Evolutionary conservation across 163 green algal species (phyloP).

Genomic region (Scenedesmus sp.): DNA sequence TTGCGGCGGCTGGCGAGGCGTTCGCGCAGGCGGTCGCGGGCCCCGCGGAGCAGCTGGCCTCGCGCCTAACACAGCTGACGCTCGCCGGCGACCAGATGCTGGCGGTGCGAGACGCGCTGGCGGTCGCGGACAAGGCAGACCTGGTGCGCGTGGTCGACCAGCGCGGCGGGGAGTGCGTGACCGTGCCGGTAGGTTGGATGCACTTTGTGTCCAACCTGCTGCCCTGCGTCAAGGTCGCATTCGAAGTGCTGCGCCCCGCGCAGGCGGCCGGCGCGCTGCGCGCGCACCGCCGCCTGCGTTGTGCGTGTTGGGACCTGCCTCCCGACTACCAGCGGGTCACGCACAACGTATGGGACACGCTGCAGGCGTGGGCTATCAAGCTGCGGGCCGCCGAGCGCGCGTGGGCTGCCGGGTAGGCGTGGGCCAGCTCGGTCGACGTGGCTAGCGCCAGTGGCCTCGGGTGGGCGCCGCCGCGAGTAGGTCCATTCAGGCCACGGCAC

Average conservation of each 20-base stretch:
- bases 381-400: too few species aligned
- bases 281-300: slow-evolving; percentile 4
- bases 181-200: slow-evolving; percentile 1
- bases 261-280: background rate
- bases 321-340: background rate
- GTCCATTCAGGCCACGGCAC: too few species aligned
- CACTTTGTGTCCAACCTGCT: slow-evolving; percentile 13
- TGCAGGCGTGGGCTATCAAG: slow-evolving; percentile 1
- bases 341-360: background rate
- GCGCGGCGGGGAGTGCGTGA: background rate
- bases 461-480: too few species aligned
- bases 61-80: too few species aligned
- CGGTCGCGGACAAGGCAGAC: background rate
- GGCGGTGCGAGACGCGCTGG: background rate
- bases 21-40: too few species aligned
- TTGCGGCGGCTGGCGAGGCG: background rate
- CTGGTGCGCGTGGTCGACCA: background rate
- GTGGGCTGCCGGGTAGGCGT: too few species aligned
- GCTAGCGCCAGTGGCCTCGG: too few species aligned
- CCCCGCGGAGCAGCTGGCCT: too few species aligned
- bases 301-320: background rate
- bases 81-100: background rate
- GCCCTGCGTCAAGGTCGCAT: slow-evolving; percentile 14
- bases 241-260: background rate
- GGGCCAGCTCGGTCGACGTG: too few species aligned